Percentiles rank a stretch among this genome's conserved stretches.
Evolutionary conservation across 192 early-diverging fungal species (phyloP).

Genomic region (Coemansia sp.): DNA sequence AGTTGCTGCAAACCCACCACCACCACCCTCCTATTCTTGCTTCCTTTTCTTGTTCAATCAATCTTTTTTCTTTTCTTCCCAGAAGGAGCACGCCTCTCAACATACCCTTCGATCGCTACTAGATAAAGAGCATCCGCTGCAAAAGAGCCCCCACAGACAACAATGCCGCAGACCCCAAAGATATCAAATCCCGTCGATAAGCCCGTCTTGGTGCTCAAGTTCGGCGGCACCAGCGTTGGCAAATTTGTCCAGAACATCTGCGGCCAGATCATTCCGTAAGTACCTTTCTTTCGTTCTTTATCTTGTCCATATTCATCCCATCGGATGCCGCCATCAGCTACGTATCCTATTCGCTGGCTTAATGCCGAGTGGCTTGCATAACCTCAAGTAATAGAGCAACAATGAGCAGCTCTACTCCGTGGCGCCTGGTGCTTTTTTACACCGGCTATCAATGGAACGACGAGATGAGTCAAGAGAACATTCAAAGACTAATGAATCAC

Average conservation of each 20-base stretch:
- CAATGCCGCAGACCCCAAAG: slow-evolving; percentile 11
- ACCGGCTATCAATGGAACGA: no score
- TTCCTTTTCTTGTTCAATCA: no score
- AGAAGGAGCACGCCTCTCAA: no score
- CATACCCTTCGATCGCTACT: no score
- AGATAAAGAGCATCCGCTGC: not conserved
- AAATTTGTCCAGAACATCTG: slow-evolving; percentile 75
- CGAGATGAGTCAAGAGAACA: no score
- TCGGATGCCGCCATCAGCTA: slow-evolving; percentile 1
- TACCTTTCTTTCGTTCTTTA: slow-evolving; percentile 4
- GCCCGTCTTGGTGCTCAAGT: slow-evolving; percentile 85
- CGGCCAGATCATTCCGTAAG: slow-evolving; percentile 82
- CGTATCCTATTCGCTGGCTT: not conserved
- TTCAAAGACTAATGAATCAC: slow-evolving; percentile 1
- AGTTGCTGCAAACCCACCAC: no score
- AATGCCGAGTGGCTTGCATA: not conserved
- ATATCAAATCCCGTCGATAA: slow-evolving; percentile 32
- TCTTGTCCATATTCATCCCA: not conserved
- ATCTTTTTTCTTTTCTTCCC: no score
- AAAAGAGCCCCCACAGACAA: not conserved
- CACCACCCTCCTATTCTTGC: no score
- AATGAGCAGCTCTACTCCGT: not conserved
- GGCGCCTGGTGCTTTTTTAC: not conserved
- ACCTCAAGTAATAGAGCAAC: not conserved
- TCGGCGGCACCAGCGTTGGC: slow-evolving; percentile 96